Base-by-base conservation (phyloP, 2,329 filamentous ascomycete species). In the Aureobasidium sp. region DNA sequence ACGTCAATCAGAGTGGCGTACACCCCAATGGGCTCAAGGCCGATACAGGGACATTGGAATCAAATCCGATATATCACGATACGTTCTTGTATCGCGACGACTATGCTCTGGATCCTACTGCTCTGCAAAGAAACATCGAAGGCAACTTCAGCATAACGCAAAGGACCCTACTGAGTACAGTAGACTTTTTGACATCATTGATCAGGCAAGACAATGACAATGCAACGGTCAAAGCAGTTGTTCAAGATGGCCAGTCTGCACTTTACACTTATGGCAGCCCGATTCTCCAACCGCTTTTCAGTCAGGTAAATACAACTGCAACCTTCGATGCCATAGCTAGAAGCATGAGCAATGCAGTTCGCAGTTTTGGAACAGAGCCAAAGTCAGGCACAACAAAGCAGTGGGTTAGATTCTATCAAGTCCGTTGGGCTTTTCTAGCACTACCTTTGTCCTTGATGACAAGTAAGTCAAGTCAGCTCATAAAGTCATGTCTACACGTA, bases 311-410 rank as follows among this genome's bases (percentile, higher is more conserved):
- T 11, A 42, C 27, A 10, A 50, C 17, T 3, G 42, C 43, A 13
- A 42, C 35, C 21, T 59, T 59, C 11, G 35, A 59, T 15, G 25
- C 42, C 23, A n/a, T 59, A 27, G 57, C 57, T 2, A 40, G 3
- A 33, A 59, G 57, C 37, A 19, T 59, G 57, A 59, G 31, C 21
- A 59, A 50, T n/a, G 57, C 57, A 1, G 42, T 59, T 2, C 57
- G 57, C 6, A 33, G 7, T 3, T 1, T 49, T 1, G 57, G 57
- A 9, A 17, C 8, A 1, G 25, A 27, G 0, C 21, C 23, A 0
- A 6, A 21, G 4, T 4, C 6, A 8, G 45, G 57, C 4, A 23
- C 13, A 1, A 15, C 25, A 21, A 45, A 59, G 35, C 33, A 59
- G 8, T 50, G 45, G 57, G 31, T 49, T 11, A 40, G n/a, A 27